These are phyloP conservation scores for Davidsoniella neocaledoniae DNA, from an alignment of 2,329 filamentous ascomycete species.

Conservation along the genomic window DNA sequence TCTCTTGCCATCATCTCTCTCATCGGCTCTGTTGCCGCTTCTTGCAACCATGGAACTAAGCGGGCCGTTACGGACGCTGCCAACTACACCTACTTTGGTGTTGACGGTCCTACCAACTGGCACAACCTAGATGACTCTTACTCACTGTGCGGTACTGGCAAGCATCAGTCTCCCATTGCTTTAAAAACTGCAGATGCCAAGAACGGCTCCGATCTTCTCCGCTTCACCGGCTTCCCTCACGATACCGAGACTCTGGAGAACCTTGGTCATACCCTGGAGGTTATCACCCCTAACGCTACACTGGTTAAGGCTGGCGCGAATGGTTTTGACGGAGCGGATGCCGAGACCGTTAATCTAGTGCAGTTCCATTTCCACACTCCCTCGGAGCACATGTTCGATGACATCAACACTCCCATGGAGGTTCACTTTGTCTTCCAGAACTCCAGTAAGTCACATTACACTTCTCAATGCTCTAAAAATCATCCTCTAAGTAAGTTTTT, in stretches of 20 bases:
- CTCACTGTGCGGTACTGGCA: slow-evolving; percentile 29
- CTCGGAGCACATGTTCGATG: slow-evolving; percentile 37
- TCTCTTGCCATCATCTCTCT: slow-evolving; percentile 2
- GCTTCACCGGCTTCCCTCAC: slow-evolving; percentile 15
- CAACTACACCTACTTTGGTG: slow-evolving; percentile 19
- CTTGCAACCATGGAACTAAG: slow-evolving; percentile 22
- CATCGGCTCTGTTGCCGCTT: slow-evolving; percentile 15
- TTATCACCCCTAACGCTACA: slow-evolving; percentile 14
- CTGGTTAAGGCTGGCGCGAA: background rate
- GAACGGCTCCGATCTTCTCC: slow-evolving; percentile 19
- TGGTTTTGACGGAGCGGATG: slow-evolving; percentile 19
- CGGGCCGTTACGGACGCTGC: slow-evolving; percentile 22
- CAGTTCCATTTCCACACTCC: slow-evolving; percentile 47
- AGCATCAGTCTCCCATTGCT: slow-evolving; percentile 39
- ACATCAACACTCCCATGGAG: slow-evolving; percentile 24
- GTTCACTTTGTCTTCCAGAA: slow-evolving; percentile 26
- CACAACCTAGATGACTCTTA: slow-evolving; percentile 27
- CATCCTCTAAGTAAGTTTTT: no score
- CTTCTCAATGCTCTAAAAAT: background rate
- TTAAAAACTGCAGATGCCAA: slow-evolving; percentile 19
- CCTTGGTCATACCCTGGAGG: slow-evolving; percentile 34
- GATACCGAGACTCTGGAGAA: slow-evolving; percentile 29
- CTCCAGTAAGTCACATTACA: slow-evolving; percentile 11
- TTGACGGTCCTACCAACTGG: slow-evolving; percentile 35
- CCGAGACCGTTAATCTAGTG: slow-evolving; percentile 25